phyloP scores from a whole-genome alignment of 441 rosid genomes.

The Rhodomyrtus psidioides region DNA sequence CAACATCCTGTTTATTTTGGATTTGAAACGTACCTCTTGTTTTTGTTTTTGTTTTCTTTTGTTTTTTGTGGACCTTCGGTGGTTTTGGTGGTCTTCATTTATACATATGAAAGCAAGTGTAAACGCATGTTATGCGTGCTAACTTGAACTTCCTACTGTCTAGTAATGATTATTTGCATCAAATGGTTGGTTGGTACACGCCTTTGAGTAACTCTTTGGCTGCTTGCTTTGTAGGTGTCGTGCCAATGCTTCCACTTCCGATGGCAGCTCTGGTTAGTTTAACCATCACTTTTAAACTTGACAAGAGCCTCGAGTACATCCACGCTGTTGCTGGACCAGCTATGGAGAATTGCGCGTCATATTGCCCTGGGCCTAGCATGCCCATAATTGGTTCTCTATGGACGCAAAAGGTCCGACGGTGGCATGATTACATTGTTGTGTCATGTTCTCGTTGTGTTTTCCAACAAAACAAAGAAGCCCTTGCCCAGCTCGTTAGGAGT shows the following conservation, averaged over 20 bases:
- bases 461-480: conserved; percentile 39
- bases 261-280: conserved; percentile 67
- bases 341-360: conserved; percentile 45
- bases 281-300: conserved; percentile 61
- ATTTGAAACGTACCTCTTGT: background rate
- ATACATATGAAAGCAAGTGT: background rate
- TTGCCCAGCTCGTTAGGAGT: conserved; percentile 44
- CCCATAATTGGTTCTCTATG: conserved; percentile 50
- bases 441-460: conserved; percentile 46
- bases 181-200: background rate
- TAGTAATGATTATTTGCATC: background rate
- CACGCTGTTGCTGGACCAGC: conserved; percentile 59
- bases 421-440: conserved; percentile 52
- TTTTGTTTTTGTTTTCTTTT: too few relatives aligned
- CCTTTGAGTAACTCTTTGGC: background rate
- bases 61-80: background rate
- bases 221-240: background rate
- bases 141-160: background rate
- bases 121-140: background rate
- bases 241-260: conserved; percentile 47
- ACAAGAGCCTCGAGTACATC: conserved; percentile 30
- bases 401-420: conserved; percentile 60
- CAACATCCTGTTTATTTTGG: background rate
- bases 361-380: conserved; percentile 42
- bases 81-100: background rate